Evolutionary conservation across 2,329 filamentous ascomycete species (phyloP), one percentile per base, ranked within the genome.

Genomic region (Westerdykella sp.): DNA sequence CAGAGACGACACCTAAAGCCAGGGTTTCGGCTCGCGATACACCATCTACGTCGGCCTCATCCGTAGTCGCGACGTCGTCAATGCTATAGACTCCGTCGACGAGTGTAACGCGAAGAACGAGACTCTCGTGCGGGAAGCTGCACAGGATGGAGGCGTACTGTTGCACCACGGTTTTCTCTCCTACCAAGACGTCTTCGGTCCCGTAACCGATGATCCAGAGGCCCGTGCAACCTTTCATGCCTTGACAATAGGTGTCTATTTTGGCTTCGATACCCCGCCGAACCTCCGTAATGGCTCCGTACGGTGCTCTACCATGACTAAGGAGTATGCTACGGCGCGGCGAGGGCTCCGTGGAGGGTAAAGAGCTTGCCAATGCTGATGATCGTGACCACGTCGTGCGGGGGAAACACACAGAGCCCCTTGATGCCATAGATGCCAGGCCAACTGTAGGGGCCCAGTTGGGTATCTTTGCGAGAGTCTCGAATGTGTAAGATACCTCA

Each of bases 391-490:
- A 28, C 7, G 2, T 4, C 7, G 25, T 28, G 25, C 25, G 25
- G 3, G 25, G 25, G 3, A 28, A 28, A 28, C 9, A 28, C 25
- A 28, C 11, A 12, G 25, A 10, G 7, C 25, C 9, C 22, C 25
- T 28, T 12, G 25, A 10, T 10, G 25, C 3, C 25, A 10, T 28
- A 9, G 68, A 52, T 14, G 66, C 52, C 44, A 71, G 57, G 53
- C 82, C 74, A 34, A 73, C 71, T 37, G 76, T 66, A 4, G 79
- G 74, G 1, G 73, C 70, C 73, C 75, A 83, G 47, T 81, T 81
- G 14, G 78, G 77, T 41, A 95, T 78, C 4, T 70, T 72, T 37
- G 83, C 79, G 21, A 84, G 71, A 41, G 74, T 73, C 37, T 70
- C 67, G 34, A 64, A 57, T 6, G 49, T 47, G 35, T 59, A 39